phyloP scores from a whole-genome alignment of 768 basidiomycete species.

The Russula lepida region DNA sequence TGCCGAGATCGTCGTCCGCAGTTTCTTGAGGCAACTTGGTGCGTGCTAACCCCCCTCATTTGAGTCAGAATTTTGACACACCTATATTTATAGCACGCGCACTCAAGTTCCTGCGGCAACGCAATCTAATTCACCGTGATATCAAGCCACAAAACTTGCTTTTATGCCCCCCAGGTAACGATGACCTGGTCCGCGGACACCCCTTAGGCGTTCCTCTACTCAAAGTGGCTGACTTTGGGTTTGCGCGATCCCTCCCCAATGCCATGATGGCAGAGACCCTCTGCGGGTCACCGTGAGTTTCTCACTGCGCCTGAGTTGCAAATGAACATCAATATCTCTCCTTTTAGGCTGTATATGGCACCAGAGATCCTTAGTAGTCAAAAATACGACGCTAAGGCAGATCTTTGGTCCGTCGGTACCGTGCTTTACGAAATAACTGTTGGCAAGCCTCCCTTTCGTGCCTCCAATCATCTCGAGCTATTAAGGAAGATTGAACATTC shows the following conservation, averaged over 20 bases:
- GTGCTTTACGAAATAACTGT: conserved; percentile 94
- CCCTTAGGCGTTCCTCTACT: conserved; percentile 89
- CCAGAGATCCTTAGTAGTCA: conserved; percentile 96
- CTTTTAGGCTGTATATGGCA: conserved; percentile 86
- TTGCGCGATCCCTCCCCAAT: conserved; percentile 85
- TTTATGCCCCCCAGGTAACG: conserved; percentile 69
- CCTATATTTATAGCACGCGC: conserved; percentile 61
- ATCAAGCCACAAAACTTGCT: conserved; percentile 98
- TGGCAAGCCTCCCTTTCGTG: conserved; percentile 90
- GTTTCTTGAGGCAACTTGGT: conserved; percentile 88
- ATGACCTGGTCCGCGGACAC: conserved; percentile 80
- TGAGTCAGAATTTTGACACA: neutral
- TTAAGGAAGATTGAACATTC: conserved; percentile 86
- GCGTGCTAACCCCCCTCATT: conserved; percentile 24
- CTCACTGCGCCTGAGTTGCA: neutral
- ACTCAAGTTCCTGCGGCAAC: conserved; percentile 81
- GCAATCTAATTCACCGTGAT: conserved; percentile 91
- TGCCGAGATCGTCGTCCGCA: conserved; percentile 82
- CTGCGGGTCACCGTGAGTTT: conserved; percentile 88
- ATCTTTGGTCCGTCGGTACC: conserved; percentile 97
- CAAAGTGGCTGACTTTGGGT: conserved; percentile 97
- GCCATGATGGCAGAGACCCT: conserved; percentile 96
- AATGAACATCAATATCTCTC: neutral
- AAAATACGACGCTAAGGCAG: conserved; percentile 96
- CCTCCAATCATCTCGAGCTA: conserved; percentile 92